phyloP scores from a whole-genome alignment of 371 early-diverging fungal genomes.

The Mortierella sp. region DNA sequence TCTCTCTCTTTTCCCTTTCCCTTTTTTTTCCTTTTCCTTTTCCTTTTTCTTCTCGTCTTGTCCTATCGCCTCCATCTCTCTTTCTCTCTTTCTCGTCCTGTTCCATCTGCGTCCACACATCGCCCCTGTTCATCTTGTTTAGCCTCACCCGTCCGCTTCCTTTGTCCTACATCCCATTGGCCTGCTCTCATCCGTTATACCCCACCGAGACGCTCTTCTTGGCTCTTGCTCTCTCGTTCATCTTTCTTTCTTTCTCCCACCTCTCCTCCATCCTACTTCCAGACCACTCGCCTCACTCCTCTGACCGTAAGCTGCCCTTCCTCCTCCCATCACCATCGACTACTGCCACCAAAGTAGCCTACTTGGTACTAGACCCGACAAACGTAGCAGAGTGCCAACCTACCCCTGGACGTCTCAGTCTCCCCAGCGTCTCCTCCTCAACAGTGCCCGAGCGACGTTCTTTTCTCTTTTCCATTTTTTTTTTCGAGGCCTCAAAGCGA shows the following conservation, averaged over 20 bases:
- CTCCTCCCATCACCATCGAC: no score
- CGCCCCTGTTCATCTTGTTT: not conserved
- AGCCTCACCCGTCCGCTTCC: slow-evolving; percentile 1
- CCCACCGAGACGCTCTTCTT: slow-evolving; percentile 4
- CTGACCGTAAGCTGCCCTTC: not conserved
- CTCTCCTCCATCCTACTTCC: not conserved
- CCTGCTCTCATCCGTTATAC: not conserved
- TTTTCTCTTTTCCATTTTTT: not conserved
- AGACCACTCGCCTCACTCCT: slow-evolving; percentile 1
- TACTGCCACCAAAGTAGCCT: no score
- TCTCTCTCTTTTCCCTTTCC: not conserved
- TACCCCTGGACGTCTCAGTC: no score
- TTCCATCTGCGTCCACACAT: not conserved
- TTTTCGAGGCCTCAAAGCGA: no score
- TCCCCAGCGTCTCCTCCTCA: no score
- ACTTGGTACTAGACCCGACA: no score
- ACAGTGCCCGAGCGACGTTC: no score
- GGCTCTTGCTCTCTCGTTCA: not conserved
- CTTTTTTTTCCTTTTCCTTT: not conserved
- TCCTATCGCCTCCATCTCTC: not conserved
- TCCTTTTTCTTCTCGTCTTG: not conserved
- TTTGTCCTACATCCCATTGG: not conserved
- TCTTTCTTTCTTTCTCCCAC: not conserved
- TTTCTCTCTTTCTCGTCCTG: not conserved
- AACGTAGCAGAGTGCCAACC: no score